phyloP scores from a whole-genome alignment of 2,329 filamentous ascomycete genomes.

The Conoideocrella luteorostrata region DNA sequence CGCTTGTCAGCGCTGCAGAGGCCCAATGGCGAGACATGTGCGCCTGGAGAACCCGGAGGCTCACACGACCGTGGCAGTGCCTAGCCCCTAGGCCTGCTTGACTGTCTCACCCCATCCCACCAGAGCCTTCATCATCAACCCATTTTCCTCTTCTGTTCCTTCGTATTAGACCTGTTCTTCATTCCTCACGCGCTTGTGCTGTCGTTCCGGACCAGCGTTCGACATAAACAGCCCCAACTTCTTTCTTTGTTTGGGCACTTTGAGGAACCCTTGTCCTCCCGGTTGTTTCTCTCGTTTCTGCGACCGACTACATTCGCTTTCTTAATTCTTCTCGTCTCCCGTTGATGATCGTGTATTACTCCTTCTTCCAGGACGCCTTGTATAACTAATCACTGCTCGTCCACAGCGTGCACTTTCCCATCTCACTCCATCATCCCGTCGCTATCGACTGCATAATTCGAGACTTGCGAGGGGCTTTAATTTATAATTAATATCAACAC shows the following conservation, averaged over 20 bases:
- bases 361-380: not conserved
- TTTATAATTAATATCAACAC: too few species aligned
- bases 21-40: too few species aligned
- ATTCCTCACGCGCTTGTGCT: not conserved
- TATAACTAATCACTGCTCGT: not conserved
- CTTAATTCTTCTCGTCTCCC: not conserved
- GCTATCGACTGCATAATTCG: not conserved
- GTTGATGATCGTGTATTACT: not conserved
- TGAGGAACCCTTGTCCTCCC: not conserved
- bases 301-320: conserved; percentile 5
- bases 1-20: too few species aligned
- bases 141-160: too few species aligned
- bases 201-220: not conserved
- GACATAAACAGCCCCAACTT: not conserved
- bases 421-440: not conserved
- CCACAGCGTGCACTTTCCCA: not conserved
- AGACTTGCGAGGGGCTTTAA: too few species aligned
- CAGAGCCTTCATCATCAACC: too few species aligned
- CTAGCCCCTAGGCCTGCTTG: too few species aligned
- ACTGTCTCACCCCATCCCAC: too few species aligned
- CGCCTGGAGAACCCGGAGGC: too few species aligned
- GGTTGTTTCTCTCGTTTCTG: not conserved
- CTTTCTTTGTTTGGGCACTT: not conserved
- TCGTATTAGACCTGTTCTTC: too few species aligned
- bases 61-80: too few species aligned